Evolutionary conservation across 495 filamentous ascomycete species (phyloP).

Genomic region (Stereocaulon alpinum): DNA sequence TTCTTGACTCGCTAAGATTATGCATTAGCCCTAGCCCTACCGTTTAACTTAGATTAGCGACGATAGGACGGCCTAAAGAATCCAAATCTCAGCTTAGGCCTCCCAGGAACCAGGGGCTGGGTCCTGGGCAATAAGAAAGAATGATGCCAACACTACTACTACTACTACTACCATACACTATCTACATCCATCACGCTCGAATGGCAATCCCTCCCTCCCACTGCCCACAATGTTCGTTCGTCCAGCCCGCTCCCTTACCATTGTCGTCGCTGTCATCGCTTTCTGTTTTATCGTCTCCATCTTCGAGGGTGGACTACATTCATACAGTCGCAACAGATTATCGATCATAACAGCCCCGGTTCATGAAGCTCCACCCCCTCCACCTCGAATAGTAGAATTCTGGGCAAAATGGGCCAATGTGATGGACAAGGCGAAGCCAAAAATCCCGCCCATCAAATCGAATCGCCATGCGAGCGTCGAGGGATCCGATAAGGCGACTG

Average conservation of each 20-base stretch:
- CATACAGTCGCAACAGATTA: background rate
- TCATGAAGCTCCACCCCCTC: slow-evolving; percentile 4
- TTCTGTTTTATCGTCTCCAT: background rate
- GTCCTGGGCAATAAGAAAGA: too few relatives aligned
- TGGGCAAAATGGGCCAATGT: slow-evolving; percentile 9
- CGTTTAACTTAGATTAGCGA: too few relatives aligned
- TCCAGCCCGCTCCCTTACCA: background rate
- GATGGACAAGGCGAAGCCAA: slow-evolving; percentile 3
- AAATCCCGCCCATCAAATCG: background rate
- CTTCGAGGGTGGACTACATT: background rate
- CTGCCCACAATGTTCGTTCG: background rate
- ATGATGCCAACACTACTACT: too few relatives aligned
- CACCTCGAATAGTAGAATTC: slow-evolving; percentile 5
- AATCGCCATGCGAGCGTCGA: background rate
- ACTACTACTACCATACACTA: too few relatives aligned
- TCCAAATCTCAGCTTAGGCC: too few relatives aligned
- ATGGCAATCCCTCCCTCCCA: background rate
- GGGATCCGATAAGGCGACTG: background rate
- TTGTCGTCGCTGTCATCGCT: slow-evolving; percentile 1
- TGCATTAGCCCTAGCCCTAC: too few relatives aligned
- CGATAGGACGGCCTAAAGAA: too few relatives aligned
- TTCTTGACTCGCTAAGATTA: too few relatives aligned
- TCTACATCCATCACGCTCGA: too few relatives aligned
- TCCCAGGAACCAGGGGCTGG: too few relatives aligned
- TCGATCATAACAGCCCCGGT: slow-evolving; percentile 1